Percentiles rank a stretch among this genome's conserved stretches.
phyloP scores from a whole-genome alignment of 345 rosid genomes.

The Syzygium oleosum region DNA sequence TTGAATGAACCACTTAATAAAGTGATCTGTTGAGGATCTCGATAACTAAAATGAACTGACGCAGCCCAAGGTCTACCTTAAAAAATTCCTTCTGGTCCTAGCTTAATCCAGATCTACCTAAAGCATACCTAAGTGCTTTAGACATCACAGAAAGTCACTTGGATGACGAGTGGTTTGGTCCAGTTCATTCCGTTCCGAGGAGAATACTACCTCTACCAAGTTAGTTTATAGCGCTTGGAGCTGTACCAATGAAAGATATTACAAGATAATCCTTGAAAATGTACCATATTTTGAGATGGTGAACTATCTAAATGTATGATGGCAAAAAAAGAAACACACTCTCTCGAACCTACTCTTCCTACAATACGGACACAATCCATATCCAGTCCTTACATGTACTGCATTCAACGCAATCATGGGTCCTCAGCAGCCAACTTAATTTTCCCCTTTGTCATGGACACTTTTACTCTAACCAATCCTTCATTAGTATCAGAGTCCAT shows the following conservation, averaged over 20 bases:
- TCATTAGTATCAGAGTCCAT: neutral
- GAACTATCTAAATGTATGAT: neutral
- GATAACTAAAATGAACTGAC: neutral
- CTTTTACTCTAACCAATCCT: neutral
- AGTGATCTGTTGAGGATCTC: neutral
- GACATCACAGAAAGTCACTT: neutral
- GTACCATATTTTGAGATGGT: neutral
- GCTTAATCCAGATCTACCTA: neutral
- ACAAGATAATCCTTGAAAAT: neutral
- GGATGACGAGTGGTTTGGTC: neutral
- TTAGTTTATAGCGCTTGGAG: neutral
- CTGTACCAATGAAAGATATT: neutral
- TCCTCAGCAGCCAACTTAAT: neutral
- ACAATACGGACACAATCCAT: neutral
- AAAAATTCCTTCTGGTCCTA: neutral
- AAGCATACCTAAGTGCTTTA: neutral
- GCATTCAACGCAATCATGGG: neutral
- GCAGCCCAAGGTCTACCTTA: neutral
- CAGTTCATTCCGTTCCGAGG: neutral
- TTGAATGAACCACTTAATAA: neutral
- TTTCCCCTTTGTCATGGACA: neutral
- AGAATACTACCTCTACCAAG: neutral
- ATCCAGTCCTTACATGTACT: neutral
- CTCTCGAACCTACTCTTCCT: neutral
- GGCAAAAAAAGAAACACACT: neutral